Conservation (phyloP, 371 early-diverging fungal species). For the Lichtheimia ornata region DNA sequence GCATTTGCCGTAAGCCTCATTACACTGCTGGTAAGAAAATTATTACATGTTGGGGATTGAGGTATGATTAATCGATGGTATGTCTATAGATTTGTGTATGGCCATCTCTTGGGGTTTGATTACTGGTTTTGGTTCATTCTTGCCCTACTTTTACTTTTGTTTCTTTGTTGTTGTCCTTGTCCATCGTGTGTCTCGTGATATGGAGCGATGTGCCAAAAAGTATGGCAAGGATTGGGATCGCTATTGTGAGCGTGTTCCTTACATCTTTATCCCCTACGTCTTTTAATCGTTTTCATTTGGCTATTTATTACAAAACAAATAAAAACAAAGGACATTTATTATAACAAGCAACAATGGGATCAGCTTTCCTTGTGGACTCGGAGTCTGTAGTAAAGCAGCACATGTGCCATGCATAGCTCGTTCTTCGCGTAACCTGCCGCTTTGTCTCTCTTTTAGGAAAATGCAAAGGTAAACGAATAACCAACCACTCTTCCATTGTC, state of each 20-base stretch:
- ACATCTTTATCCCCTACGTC: conserved; percentile 76
- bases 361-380: too few relatives aligned
- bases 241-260: conserved; percentile 77
- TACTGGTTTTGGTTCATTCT: conserved; percentile 71
- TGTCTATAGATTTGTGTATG: conserved; percentile 66
- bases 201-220: conserved; percentile 80
- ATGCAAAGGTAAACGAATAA: too few relatives aligned
- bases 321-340: too few relatives aligned
- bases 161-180: conserved; percentile 80
- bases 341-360: too few relatives aligned
- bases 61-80: neutral
- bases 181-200: conserved; percentile 84
- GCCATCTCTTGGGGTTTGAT: conserved; percentile 82
- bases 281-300: conserved; percentile 28
- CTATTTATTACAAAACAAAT: neutral
- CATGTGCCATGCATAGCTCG: too few relatives aligned
- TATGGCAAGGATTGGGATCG: conserved; percentile 88
- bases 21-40: conserved; percentile 65
- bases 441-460: too few relatives aligned
- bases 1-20: conserved; percentile 81
- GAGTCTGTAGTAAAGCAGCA: too few relatives aligned
- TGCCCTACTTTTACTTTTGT: conserved; percentile 88
- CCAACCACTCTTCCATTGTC: too few relatives aligned
- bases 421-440: too few relatives aligned
- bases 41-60: neutral